Evolutionary conservation across 176 grass and related monocot species (phyloP).

Genomic region (Ensete ventricosum): DNA sequence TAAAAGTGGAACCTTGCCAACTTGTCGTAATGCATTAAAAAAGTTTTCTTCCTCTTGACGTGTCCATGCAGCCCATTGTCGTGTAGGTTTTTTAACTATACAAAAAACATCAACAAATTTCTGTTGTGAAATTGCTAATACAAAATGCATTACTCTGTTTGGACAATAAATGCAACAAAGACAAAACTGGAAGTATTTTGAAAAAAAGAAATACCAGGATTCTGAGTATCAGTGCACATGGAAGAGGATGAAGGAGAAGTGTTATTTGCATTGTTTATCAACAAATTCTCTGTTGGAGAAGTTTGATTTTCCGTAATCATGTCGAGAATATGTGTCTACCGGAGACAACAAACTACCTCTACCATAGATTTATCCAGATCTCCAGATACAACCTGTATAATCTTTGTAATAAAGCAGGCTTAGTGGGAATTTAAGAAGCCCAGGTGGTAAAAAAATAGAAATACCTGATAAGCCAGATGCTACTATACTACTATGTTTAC

Average conservation of each 20-base stretch:
- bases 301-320: constrained; percentile 12
- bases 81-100: constrained; percentile 54
- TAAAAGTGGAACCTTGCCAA: constrained; percentile 68
- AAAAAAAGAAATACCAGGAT: constrained; percentile 13
- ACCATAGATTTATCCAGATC: neutral
- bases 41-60: constrained; percentile 92
- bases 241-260: constrained; percentile 7
- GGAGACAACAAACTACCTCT: neutral
- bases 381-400: neutral
- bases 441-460: neutral
- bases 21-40: constrained; percentile 97
- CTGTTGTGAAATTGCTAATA: neutral
- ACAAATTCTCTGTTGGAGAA: neutral
- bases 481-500: neutral
- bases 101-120: neutral
- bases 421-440: neutral
- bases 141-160: neutral
- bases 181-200: neutral
- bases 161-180: neutral
- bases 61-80: constrained; percentile 97
- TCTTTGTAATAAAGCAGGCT: neutral
- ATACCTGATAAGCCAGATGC: neutral
- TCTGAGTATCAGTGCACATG: neutral
- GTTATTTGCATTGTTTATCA: constrained; percentile 8
- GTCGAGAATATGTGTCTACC: neutral